Percentiles rank a stretch among this genome's conserved stretches.
These are phyloP conservation scores for Sarocladiaceae sp. DNA, from an alignment of 2,329 filamentous ascomycete species.

Conservation along the genomic window DNA sequence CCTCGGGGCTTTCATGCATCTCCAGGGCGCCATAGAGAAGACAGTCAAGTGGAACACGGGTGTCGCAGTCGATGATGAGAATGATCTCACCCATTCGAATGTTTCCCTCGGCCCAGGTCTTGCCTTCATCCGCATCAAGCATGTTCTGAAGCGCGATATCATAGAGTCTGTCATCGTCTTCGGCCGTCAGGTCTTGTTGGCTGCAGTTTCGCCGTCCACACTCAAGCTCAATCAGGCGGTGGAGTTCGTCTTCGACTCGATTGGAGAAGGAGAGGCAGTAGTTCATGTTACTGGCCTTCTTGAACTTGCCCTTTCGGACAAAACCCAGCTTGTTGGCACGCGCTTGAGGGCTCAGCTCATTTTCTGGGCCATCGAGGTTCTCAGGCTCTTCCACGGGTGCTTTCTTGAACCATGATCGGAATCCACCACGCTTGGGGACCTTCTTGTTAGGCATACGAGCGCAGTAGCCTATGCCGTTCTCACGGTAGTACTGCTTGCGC, in stretches of 20 bases:
- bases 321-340: conserved; percentile 36
- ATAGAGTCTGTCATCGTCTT: conserved; percentile 42
- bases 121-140: conserved; percentile 34
- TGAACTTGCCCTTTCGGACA: conserved; percentile 57
- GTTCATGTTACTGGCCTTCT: conserved; percentile 74
- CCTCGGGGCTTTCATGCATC: conserved; percentile 63
- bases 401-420: conserved; percentile 41
- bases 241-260: conserved; percentile 55
- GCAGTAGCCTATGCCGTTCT: conserved; percentile 42
- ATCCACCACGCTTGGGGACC: conserved; percentile 33
- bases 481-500: conserved; percentile 39
- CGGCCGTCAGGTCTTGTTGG: conserved; percentile 29
- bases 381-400: background rate
- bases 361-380: conserved; percentile 24
- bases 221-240: conserved; percentile 23
- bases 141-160: conserved; percentile 41
- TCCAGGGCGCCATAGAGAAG: conserved; percentile 64
- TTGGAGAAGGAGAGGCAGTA: conserved; percentile 57
- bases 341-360: conserved; percentile 17
- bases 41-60: conserved; percentile 61
- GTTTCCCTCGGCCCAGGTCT: conserved; percentile 54
- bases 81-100: conserved; percentile 58
- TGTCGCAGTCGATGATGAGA: conserved; percentile 62
- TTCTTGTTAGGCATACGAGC: conserved; percentile 38
- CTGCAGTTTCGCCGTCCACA: conserved; percentile 15